These are phyloP conservation scores for Brassica nigra DNA, from an alignment of 345 rosid genomes.

Conservation along the genomic window DNA sequence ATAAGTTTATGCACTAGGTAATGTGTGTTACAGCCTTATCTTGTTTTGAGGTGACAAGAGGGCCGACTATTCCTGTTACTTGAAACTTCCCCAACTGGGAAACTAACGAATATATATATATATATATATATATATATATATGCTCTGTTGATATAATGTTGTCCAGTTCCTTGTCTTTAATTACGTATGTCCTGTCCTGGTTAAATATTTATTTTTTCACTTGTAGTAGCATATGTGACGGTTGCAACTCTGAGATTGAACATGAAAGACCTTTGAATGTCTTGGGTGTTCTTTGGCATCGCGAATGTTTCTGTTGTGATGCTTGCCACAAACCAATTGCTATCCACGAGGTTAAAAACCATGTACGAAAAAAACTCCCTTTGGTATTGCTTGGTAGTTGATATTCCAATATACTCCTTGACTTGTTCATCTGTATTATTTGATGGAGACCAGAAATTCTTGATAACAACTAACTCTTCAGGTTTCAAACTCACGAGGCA, in stretches of 20 bases:
- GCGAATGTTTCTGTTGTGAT: conserved; percentile 64
- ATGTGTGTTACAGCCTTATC: no score
- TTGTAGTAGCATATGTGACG: conserved; percentile 60
- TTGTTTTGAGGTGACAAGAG: no score
- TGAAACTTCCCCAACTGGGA: no score
- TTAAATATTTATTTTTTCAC: not conserved
- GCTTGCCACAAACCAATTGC: conserved; percentile 64
- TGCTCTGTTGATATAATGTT: no score
- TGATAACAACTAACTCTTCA: conserved; percentile 15
- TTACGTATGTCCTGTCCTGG: not conserved
- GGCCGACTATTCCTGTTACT: no score
- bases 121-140: no score
- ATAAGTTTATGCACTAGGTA: no score
- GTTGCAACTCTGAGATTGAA: conserved; percentile 62
- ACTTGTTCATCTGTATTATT: not conserved
- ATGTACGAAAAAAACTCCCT: conserved; percentile 9
- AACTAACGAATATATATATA: no score
- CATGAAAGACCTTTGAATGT: conserved; percentile 63
- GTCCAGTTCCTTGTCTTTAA: no score
- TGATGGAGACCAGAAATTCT: not conserved
- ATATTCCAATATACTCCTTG: not conserved
- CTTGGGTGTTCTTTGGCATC: conserved; percentile 74
- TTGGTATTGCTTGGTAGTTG: not conserved
- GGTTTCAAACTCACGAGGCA: conserved; percentile 41
- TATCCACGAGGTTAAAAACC: conserved; percentile 52